Base-by-base conservation (phyloP, 2,329 filamentous ascomycete species). In the Clarireedia homoeocarpa region DNA sequence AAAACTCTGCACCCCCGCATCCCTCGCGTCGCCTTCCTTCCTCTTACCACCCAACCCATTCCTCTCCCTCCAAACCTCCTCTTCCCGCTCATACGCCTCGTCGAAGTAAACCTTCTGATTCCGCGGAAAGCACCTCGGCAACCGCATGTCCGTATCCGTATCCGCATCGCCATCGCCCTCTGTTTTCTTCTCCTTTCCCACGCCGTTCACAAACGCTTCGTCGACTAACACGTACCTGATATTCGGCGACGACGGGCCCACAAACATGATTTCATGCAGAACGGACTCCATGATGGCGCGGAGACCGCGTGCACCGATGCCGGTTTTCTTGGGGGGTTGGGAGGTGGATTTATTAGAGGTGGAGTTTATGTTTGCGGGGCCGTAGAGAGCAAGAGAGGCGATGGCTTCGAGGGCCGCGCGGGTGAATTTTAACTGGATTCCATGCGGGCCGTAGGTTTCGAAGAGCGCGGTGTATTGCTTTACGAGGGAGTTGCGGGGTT, bases 391-490 rank as follows among this genome's bases (percentile, higher is more conserved):
- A 10, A 62, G 53, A 59, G 84, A 81, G 3, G 94, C 92, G 57
- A 99, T 84, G 51, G 88, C 88, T 60, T 84, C 79, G n/a, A 97
- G 74, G 0, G 92, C 88, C 6, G 84, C 83, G 3, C 83, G 86
- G 0, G 92, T 96, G 72, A 97, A 95, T 62, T 82, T 83, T 2
- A 99, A 76, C 48, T 89, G 86, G 54, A 88, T 82, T 27, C 80
- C 80, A 59, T 84, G 85, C 0, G 82, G 84, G 38, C 80, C 80
- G 59, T 84, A 86, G 1, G 82, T 85, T 56, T 87, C 82, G 68
- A 97, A 96, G 1, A 96, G 82, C 2, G 91, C 85, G 17, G 85
- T 88, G 71, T 96, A 97, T 72, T 99, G 94, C 48, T 86, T 83
- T 3, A 96, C 78, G 0, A 99, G 79, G 53, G 86, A 89, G 73